Evolutionary conservation across 2,329 filamentous ascomycete species (phyloP), one percentile per base, ranked within the genome.

Genomic region (Botrytis medusae): DNA sequence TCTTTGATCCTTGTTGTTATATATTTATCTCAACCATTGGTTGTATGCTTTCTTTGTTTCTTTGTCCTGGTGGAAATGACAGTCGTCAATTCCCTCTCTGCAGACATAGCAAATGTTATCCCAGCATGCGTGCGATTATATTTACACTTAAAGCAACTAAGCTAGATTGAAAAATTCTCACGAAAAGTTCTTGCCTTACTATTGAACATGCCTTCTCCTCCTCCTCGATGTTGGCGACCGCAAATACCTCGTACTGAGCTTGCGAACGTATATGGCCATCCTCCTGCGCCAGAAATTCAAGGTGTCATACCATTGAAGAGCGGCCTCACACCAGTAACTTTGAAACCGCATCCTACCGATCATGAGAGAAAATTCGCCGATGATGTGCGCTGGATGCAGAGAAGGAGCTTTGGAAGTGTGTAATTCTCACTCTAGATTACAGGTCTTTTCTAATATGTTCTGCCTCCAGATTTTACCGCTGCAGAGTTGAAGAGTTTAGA

Each of bases 221-320:
- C 46, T 46, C 57, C 0, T 16, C 25, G 34, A n/a, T 68, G 60
- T 40, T 42, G 34, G 14, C n/a, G 46, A 46, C 32, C 32, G 34
- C 32, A 29, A n/a, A n/a, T 22, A 40, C 48, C 46, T 42, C 60
- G 71, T 44, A 74, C 72, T 42, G 44, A 29, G 9, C 64, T 73
- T 29, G 71, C 71, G 18, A 10, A 59, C 3, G 42, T 51, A 34
- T 73, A 73, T 59, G 65, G 71, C 34, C 65, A 73, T 67, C 51
- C 40, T 9, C 9, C 2, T 2, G 12, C 20, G 4, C 10, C n/a
- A 20, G 32, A 14, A 2, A 22, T 74, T n/a, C 22, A 44, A 51
- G 51, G 32, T 32, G 18, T 61, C 16, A 34, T 62, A 40, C 73
- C 73, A 40, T 54, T 63, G n/a, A 74, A 74, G 64, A 72, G 69